These are phyloP conservation scores for Porphyridium purpureum DNA, from an alignment of 23 red algal species.

Conservation along the genomic window DNA sequence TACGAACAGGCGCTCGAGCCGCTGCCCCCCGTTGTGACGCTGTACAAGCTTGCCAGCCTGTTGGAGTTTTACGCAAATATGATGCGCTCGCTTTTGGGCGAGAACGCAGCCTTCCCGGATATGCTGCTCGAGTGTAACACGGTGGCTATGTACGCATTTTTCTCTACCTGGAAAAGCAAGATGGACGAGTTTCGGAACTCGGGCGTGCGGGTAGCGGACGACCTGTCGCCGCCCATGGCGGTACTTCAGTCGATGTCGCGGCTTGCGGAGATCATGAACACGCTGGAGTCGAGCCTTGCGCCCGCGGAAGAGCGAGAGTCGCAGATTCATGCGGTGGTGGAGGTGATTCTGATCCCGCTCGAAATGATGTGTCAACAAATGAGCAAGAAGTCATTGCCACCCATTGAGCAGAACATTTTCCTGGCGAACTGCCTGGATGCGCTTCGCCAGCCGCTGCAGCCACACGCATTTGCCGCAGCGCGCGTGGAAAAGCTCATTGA, in stretches of 20 bases:
- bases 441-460: conserved; percentile 40
- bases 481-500: conserved; percentile 42
- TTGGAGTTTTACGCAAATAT: conserved; percentile 64
- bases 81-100: conserved; percentile 33
- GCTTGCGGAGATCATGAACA: conserved; percentile 59
- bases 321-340: conserved; percentile 39
- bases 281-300: conserved; percentile 58
- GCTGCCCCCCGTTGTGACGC: conserved; percentile 34
- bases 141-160: conserved; percentile 56
- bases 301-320: conserved; percentile 37
- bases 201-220: conserved; percentile 15
- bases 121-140: conserved; percentile 56
- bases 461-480: conserved; percentile 45
- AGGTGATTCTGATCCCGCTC: conserved; percentile 64
- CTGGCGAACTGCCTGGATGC: conserved; percentile 78
- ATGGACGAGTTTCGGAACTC: conserved; percentile 31
- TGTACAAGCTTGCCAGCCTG: conserved; percentile 61
- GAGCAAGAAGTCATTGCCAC: conserved; percentile 12
- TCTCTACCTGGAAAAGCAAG: conserved; percentile 52
- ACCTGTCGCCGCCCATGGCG: conserved; percentile 49
- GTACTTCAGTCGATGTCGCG: conserved; percentile 57
- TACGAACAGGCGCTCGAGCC: conserved; percentile 60
- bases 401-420: conserved; percentile 37
- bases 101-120: conserved; percentile 33
- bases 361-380: conserved; percentile 32